Evolutionary conservation across 306 rosid species (phyloP), one percentile per base, ranked within the genome.

Genomic region (Citrullus amarus): DNA sequence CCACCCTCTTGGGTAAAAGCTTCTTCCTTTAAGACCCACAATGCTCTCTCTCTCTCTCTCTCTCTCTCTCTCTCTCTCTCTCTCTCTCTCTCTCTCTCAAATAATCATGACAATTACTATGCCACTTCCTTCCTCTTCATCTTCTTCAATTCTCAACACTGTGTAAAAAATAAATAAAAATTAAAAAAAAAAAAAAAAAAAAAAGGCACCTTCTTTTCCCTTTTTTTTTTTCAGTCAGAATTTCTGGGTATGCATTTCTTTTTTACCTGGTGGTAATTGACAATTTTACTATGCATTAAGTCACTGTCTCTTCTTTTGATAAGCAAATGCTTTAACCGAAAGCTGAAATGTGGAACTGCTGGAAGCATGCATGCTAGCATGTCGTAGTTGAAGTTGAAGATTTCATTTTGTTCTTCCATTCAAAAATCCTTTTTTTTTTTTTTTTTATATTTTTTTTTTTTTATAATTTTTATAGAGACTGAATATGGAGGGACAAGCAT

Each of bases 301-400:
- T 56, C 65, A 55, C 28, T 3, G 79, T 66, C 87, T 75, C 89
- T 81, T 72, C 89, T 86, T 86, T 83, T 83, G 48, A 86, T 79
- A 83, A 41, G 66, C 12, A 17, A 55, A 25, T 80, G 70, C 22
- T 48, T 70, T 75, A 50, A 62, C 67, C 20, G 54, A 83, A 81
- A 81, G 89, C 76, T 65, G 74, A 76, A 80, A 69, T 51, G 75
- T 58, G 81, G 59, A 63, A 69, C 80, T 74, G 80, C 58, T 70
- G 44, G 80, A 69, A 53, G 76, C 41, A 69, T 69, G 83, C 80
- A 46, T 80, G 86, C 79, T 80, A 79, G 70, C 48, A 63, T 66
- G 78, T 56, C 72, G 83, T 70, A 36, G 80, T 57, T 43, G 82
- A 67, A 80, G 75, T 57, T 43, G 82, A 75, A 80, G 80, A 59